Percentiles rank a stretch among this genome's conserved stretches.
These are phyloP conservation scores for Lipomyces japonicus DNA, from an alignment of 805 yeast species.

Conservation along the genomic window DNA sequence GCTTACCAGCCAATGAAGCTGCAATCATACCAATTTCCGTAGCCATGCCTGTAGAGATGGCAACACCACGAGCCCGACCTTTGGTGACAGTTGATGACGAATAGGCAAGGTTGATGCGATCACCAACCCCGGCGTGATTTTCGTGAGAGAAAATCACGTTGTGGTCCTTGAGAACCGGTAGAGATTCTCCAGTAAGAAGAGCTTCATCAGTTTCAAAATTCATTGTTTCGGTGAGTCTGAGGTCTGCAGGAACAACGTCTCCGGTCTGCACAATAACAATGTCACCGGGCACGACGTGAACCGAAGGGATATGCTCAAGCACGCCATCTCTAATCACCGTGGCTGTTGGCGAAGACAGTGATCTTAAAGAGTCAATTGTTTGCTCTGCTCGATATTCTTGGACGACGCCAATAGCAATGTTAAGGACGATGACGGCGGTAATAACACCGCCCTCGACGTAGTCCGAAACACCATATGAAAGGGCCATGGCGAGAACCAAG, in stretches of 20 bases:
- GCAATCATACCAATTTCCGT: conserved; percentile 79
- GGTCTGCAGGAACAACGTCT: conserved; percentile 73
- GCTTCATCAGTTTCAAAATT: conserved; percentile 74
- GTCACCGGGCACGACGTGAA: conserved; percentile 71
- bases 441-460: conserved; percentile 84
- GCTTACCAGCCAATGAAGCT: conserved; percentile 21
- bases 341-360: conserved; percentile 68
- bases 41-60: conserved; percentile 59
- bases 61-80: conserved; percentile 72
- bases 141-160: conserved; percentile 40
- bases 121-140: conserved; percentile 63
- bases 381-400: conserved; percentile 74
- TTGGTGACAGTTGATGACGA: conserved; percentile 67
- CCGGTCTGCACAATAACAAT: conserved; percentile 61
- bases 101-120: conserved; percentile 66
- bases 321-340: conserved; percentile 59
- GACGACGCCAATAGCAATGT: conserved; percentile 61
- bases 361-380: conserved; percentile 70
- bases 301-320: conserved; percentile 55
- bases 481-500: conserved; percentile 37
- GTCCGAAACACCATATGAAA: conserved; percentile 68
- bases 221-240: conserved; percentile 53
- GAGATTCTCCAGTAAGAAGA: conserved; percentile 60
- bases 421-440: conserved; percentile 60
- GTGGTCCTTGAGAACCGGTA: conserved; percentile 58